A percentile compares a stretch with the other conserved stretches of the same genome.
phyloP scores from a whole-genome alignment of 306 rosid genomes.

The Glycine tomentella region DNA sequence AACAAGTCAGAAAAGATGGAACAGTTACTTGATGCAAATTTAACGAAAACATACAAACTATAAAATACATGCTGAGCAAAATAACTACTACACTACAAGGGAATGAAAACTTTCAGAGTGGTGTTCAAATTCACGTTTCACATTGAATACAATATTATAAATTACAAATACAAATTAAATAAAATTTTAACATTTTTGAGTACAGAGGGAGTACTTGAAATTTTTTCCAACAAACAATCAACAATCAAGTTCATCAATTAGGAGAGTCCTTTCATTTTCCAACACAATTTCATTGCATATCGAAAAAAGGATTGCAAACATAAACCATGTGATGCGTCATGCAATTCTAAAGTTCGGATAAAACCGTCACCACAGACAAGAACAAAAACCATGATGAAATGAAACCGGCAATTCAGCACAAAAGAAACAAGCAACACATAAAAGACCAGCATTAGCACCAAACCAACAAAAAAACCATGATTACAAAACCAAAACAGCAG shows the following conservation, averaged over 20 bases:
- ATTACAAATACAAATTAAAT: not conserved
- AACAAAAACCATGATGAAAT: slow-evolving; percentile 20
- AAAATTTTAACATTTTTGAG: not conserved
- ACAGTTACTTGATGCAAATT: not conserved
- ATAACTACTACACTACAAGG: not conserved
- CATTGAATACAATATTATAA: not conserved
- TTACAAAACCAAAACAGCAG: slow-evolving; percentile 21
- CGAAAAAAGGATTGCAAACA: not conserved
- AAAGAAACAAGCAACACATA: slow-evolving; percentile 19
- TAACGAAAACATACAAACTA: not conserved
- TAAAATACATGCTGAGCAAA: not conserved
- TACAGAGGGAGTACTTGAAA: not conserved
- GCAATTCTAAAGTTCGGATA: slow-evolving; percentile 28
- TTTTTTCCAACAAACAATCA: not conserved
- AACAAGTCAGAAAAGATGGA: slow-evolving; percentile 31
- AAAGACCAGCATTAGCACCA: slow-evolving; percentile 8
- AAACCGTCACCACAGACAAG: not conserved
- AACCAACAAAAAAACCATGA: slow-evolving; percentile 14
- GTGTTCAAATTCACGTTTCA: not conserved
- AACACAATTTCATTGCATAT: not conserved
- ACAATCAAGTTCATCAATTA: slow-evolving; percentile 7
- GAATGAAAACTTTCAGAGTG: slow-evolving; percentile 6
- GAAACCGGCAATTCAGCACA: slow-evolving; percentile 25
- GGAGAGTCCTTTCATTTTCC: slow-evolving; percentile 5
- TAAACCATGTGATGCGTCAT: slow-evolving; percentile 36